Percentiles rank a stretch among this genome's conserved stretches.
phyloP scores from a whole-genome alignment of 371 early-diverging fungal species.

The Batrachochytrium dendrobatidis region DNA sequence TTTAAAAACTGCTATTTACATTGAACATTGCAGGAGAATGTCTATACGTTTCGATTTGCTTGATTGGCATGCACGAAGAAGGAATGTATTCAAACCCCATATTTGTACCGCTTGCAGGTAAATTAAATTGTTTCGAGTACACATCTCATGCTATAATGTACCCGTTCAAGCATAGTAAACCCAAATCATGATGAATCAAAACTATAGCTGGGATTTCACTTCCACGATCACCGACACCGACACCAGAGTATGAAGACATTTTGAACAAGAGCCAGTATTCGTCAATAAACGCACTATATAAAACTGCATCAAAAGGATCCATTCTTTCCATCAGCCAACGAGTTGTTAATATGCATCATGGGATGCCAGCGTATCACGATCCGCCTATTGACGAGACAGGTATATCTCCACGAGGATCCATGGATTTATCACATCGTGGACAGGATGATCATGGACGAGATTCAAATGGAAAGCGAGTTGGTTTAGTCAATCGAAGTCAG shows the following conservation, averaged over 20 bases:
- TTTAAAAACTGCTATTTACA: neutral
- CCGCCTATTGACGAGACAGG: constrained; percentile 9
- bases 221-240: constrained; percentile 20
- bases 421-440: too few species aligned
- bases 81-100: constrained; percentile 13
- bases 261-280: neutral
- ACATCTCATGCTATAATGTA: neutral
- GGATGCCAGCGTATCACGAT: constrained; percentile 35
- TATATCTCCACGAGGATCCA: neutral
- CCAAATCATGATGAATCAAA: neutral
- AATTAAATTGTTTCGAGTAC: neutral
- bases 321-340: constrained; percentile 24
- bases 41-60: constrained; percentile 14
- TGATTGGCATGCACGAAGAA: constrained; percentile 20
- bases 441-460: too few species aligned
- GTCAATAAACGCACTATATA: neutral
- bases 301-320: constrained; percentile 9
- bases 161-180: too few species aligned
- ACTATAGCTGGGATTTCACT: constrained; percentile 25
- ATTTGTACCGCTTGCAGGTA: constrained; percentile 23
- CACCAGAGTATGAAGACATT: constrained; percentile 5
- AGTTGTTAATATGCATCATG: constrained; percentile 40
- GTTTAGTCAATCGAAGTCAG: too few species aligned
- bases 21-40: constrained; percentile 7
- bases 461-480: too few species aligned